These are phyloP conservation scores for Setomelanomma holmii DNA, from an alignment of 2,329 filamentous ascomycete species.

Conservation along the genomic window DNA sequence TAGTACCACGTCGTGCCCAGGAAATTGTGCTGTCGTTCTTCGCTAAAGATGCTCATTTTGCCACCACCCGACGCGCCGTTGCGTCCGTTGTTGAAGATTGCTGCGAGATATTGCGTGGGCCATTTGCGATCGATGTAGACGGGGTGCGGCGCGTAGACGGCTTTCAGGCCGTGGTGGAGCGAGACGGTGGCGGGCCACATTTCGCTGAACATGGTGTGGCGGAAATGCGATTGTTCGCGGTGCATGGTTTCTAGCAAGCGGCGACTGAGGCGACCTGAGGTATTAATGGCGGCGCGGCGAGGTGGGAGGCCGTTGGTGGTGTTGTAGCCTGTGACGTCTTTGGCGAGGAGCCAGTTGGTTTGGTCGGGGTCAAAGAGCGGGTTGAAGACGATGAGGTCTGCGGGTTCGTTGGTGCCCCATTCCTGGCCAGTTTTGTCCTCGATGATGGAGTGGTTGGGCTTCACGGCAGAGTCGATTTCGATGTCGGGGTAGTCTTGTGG, in stretches of 20 bases:
- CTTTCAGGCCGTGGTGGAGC: conserved; percentile 79
- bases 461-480: conserved; percentile 60
- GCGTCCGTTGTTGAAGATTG: conserved; percentile 63
- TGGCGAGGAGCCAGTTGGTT: conserved; percentile 75
- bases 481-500: conserved; percentile 54
- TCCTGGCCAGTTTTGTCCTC: conserved; percentile 57
- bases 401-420: conserved; percentile 75
- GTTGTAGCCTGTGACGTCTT: conserved; percentile 75
- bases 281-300: conserved; percentile 74
- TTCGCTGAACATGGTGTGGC: conserved; percentile 77
- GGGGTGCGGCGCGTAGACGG: conserved; percentile 69
- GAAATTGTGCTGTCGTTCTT: conserved; percentile 63
- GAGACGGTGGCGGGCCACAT: conserved; percentile 78
- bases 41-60: conserved; percentile 57
- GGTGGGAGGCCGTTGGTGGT: conserved; percentile 63
- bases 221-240: conserved; percentile 71
- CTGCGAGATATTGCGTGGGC: conserved; percentile 61
- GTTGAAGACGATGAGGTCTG: conserved; percentile 79
- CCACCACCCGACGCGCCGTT: conserved; percentile 59
- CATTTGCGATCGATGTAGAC: conserved; percentile 65
- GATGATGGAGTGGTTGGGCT: conserved; percentile 64
- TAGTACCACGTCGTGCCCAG: conserved; percentile 62
- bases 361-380: conserved; percentile 75
- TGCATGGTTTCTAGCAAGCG: conserved; percentile 76
- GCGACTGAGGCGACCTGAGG: conserved; percentile 71